A percentile compares a stretch with the other conserved stretches of the same genome.
Evolutionary conservation across 768 basidiomycete genomes (phyloP).

Genomic region (Symmetrospora coprosmae): DNA sequence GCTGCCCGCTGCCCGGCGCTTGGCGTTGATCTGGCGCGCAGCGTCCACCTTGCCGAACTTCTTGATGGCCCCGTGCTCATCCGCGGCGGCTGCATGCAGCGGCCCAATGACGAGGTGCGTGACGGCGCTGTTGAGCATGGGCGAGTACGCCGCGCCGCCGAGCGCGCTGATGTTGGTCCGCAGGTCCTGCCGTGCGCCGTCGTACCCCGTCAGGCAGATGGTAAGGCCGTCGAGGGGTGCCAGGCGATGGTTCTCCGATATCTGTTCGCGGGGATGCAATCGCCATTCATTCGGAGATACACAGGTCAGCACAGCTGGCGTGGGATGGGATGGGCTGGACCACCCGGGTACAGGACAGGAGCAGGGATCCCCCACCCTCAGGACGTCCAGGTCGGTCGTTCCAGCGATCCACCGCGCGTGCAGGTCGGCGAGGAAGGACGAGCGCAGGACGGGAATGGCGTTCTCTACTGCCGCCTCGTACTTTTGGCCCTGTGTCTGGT

Average conservation of each 20-base stretch:
- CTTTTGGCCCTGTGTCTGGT: conserved; percentile 7
- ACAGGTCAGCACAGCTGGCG: too few species aligned
- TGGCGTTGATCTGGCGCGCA: conserved; percentile 9
- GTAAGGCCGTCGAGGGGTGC: neutral
- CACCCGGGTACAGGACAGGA: neutral
- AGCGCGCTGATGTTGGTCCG: neutral
- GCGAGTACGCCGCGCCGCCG: conserved; percentile 11
- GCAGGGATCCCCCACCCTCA: neutral
- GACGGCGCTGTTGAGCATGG: neutral
- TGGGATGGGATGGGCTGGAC: neutral
- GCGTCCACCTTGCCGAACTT: neutral
- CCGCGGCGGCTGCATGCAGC: neutral
- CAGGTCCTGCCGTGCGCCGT: neutral
- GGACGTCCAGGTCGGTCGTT: neutral
- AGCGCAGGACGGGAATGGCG: conserved; percentile 5
- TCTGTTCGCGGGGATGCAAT: neutral
- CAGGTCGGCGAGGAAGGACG: neutral
- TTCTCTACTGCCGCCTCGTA: conserved; percentile 11
- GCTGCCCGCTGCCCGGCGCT: neutral
- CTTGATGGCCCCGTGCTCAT: neutral
- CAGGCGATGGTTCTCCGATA: neutral
- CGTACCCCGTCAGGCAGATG: conserved; percentile 19
- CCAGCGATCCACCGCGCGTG: neutral
- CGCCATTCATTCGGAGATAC: too few species aligned
- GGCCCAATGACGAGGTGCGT: conserved; percentile 17